These are phyloP conservation scores for Diaporthe sp. DNA, from an alignment of 2,329 filamentous ascomycete species.

Conservation along the genomic window DNA sequence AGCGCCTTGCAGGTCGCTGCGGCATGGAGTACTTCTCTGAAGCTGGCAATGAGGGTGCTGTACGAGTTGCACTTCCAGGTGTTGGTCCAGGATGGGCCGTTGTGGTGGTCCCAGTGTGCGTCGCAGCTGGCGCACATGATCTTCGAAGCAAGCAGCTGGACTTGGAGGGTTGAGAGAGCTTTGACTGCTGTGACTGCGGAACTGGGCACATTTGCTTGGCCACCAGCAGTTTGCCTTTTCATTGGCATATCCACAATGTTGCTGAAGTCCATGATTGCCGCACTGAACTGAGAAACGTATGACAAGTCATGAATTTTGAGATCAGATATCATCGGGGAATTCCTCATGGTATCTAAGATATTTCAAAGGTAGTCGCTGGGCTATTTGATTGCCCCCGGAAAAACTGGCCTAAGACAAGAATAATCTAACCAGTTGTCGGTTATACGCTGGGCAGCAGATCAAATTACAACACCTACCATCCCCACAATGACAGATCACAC, in stretches of 20 bases:
- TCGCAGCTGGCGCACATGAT: background rate
- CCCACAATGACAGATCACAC: too few relatives aligned
- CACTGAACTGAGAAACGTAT: background rate
- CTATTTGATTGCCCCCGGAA: too few relatives aligned
- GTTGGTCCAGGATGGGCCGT: background rate
- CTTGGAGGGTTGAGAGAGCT: background rate
- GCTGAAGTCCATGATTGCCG: background rate
- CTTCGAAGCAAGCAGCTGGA: background rate
- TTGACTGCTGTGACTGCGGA: background rate
- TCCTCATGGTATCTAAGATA: too few relatives aligned
- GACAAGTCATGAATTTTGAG: too few relatives aligned
- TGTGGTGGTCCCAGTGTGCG: background rate
- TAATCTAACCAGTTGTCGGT: too few relatives aligned
- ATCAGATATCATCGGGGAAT: too few relatives aligned
- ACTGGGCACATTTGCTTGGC: too few relatives aligned
- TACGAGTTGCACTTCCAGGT: background rate
- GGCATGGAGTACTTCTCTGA: background rate
- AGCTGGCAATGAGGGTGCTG: background rate
- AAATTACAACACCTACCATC: background rate
- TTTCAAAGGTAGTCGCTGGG: too few relatives aligned
- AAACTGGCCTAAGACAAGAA: too few relatives aligned
- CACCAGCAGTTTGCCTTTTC: background rate
- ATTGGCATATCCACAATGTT: background rate
- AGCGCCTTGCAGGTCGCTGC: background rate
- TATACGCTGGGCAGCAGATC: too few relatives aligned